These are phyloP conservation scores for Erodium maritimum DNA, from an alignment of 345 rosid genomes.

Conservation along the genomic window DNA sequence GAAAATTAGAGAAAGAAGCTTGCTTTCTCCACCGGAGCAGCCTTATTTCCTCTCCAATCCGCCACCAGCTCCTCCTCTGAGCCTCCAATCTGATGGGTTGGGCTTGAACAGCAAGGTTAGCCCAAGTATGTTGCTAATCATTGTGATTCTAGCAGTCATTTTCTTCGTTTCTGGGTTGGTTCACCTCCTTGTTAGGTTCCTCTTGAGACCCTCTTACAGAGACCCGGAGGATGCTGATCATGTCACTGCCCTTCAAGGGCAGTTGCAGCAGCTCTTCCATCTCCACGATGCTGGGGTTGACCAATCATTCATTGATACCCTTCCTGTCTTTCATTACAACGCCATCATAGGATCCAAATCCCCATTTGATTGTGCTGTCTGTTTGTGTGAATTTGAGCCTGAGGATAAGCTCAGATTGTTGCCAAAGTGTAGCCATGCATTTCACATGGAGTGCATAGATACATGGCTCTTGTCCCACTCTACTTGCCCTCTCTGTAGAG, in stretches of 20 bases:
- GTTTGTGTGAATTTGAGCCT: constrained; percentile 82
- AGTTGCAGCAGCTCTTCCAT: constrained; percentile 86
- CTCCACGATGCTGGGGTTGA: constrained; percentile 95
- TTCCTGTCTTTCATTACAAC: constrained; percentile 79
- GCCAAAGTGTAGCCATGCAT: constrained; percentile 97
- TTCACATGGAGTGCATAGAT: constrained; percentile 95
- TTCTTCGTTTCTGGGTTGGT: constrained; percentile 87
- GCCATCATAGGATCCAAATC: constrained; percentile 64
- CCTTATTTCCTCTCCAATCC: constrained; percentile 24
- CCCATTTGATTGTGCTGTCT: constrained; percentile 96
- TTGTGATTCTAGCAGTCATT: constrained; percentile 74
- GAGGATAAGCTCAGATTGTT: constrained; percentile 88
- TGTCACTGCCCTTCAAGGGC: constrained; percentile 90
- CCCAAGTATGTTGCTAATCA: constrained; percentile 65
- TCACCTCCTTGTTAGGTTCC: constrained; percentile 73
- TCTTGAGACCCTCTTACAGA: constrained; percentile 50
- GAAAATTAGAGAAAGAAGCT: constrained; percentile 9
- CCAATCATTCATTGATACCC: constrained; percentile 89
- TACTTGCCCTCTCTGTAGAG: constrained; percentile 94
- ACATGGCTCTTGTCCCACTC: constrained; percentile 99
- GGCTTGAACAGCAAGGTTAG: constrained; percentile 56
- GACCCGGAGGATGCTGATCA: constrained; percentile 51
- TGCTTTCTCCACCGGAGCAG: constrained; percentile 6
- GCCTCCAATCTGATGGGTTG: constrained; percentile 25
- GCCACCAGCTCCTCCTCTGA: constrained; percentile 11